Evolutionary conservation across 345 rosid species (phyloP).

Genomic region (Erucastrum elatum): DNA sequence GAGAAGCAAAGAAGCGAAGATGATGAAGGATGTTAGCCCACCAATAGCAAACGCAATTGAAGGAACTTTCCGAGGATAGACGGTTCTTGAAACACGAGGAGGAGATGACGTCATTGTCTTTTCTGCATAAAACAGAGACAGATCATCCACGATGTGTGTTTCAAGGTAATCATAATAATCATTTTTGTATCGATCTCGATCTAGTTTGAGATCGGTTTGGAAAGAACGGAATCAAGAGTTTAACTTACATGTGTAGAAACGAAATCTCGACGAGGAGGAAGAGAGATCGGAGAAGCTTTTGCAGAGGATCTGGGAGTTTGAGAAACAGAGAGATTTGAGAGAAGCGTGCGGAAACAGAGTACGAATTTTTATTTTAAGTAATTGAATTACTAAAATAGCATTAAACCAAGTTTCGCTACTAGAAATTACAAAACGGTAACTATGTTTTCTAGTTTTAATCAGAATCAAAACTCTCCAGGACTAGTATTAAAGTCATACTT

Average conservation of each 20-base stretch:
- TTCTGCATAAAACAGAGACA: background rate
- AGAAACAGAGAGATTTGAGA: background rate
- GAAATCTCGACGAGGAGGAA: background rate
- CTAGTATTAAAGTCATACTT: background rate
- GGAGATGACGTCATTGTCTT: constrained; percentile 54
- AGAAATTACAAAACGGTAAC: background rate
- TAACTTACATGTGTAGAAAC: constrained; percentile 19
- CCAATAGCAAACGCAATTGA: constrained; percentile 58
- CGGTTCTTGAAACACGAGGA: constrained; percentile 46
- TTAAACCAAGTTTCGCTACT: background rate
- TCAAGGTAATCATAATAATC: background rate
- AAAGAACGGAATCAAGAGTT: background rate
- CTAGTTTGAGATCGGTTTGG: constrained; percentile 1
- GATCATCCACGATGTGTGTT: background rate
- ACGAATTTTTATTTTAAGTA: background rate
- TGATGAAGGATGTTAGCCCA: constrained; percentile 63
- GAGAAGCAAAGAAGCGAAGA: constrained; percentile 65
- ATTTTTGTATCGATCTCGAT: background rate
- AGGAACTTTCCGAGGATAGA: constrained; percentile 60
- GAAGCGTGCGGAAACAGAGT: background rate
- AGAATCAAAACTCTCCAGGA: background rate
- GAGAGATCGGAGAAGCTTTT: constrained; percentile 12
- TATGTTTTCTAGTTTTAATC: background rate
- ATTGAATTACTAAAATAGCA: background rate
- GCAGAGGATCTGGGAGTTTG: constrained; percentile 27